A percentile compares a stretch with the other conserved stretches of the same genome.
Conservation (phyloP, 768 basidiomycete genomes). For the Neoboletus magnificus region DNA sequence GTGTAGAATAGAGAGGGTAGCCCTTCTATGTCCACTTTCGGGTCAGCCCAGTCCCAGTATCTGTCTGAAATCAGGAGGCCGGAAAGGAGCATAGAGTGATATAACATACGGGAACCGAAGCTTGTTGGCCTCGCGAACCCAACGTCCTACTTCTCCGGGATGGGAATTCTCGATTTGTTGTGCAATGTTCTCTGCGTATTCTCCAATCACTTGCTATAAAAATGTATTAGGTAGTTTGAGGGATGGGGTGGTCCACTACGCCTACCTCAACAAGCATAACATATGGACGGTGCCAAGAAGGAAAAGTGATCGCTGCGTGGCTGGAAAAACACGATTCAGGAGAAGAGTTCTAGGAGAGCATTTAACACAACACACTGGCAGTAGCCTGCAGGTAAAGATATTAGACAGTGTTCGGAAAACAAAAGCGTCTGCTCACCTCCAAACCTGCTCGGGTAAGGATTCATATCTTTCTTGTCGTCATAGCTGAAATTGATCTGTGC, state of each 20-base stretch:
- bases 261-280: conserved; percentile 27
- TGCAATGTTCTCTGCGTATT: conserved; percentile 23
- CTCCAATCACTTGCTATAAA: conserved; percentile 27
- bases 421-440: conserved; percentile 16
- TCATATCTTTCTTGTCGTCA: conserved; percentile 23
- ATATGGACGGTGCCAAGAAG: conserved; percentile 29
- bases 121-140: conserved; percentile 20
- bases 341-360: background rate
- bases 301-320: conserved; percentile 21
- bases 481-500: conserved; percentile 15
- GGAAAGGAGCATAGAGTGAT: background rate
- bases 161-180: conserved; percentile 22
- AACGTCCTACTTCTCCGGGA: conserved; percentile 16
- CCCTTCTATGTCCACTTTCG: conserved; percentile 14
- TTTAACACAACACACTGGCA: conserved; percentile 21
- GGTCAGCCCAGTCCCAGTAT: conserved; percentile 31
- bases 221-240: background rate
- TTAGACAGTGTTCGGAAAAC: background rate
- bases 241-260: background rate
- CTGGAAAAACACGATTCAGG: conserved; percentile 2
- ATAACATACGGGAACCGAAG: conserved; percentile 28
- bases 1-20: conserved; percentile 20
- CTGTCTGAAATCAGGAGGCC: conserved; percentile 5
- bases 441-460: conserved; percentile 25
- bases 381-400: conserved; percentile 14